Conservation (phyloP, 208 protist species). For the Phytomonas serpens region DNA sequence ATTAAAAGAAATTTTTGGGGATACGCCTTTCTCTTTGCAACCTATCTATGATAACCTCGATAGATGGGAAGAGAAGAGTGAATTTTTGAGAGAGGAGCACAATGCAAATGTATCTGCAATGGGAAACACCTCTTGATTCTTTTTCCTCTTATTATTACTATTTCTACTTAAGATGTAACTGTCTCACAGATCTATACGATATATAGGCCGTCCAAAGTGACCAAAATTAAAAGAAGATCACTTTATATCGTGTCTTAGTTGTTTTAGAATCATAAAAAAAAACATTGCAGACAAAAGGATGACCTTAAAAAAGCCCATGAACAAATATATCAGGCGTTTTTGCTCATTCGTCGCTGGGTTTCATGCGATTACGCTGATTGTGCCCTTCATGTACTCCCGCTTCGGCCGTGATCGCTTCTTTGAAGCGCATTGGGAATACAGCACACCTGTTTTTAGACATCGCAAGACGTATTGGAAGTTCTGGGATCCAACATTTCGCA, state of each 20-base stretch:
- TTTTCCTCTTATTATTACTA: background rate
- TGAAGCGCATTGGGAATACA: slow-evolving; percentile 54
- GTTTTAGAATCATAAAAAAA: background rate
- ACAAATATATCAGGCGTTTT: slow-evolving; percentile 11
- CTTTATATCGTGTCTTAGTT: background rate
- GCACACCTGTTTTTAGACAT: slow-evolving; percentile 28
- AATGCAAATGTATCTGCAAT: background rate
- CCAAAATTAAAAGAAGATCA: background rate
- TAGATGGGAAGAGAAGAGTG: background rate
- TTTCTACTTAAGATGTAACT: background rate
- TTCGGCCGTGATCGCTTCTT: slow-evolving; percentile 33
- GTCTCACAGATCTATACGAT: background rate
- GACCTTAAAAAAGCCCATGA: background rate
- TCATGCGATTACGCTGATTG: slow-evolving; percentile 20
- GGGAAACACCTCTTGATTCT: background rate
- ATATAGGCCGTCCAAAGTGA: background rate
- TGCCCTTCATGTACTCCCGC: slow-evolving; percentile 27
- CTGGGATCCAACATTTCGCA: slow-evolving; percentile 33
- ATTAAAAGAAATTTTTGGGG: background rate
- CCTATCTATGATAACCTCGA: background rate
- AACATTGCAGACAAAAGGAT: background rate
- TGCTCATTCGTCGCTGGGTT: slow-evolving; percentile 23
- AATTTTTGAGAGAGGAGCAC: background rate
- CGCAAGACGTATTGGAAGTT: slow-evolving; percentile 28
- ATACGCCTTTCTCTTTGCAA: background rate